Conservation (phyloP, 441 rosid species). For the Gossypium schwendimanii region DNA sequence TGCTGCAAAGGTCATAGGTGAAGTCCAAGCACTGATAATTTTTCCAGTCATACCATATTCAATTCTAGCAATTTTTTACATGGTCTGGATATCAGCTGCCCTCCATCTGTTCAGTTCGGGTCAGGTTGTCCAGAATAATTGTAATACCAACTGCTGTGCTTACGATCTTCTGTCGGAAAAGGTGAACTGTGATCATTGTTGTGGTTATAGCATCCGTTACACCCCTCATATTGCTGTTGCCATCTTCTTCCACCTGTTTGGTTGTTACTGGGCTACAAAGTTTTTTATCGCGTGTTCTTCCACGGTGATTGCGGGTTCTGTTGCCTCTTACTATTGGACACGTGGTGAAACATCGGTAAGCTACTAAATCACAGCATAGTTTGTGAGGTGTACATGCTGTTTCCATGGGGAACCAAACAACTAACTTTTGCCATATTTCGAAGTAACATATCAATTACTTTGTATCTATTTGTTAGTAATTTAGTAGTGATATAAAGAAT, state of each 20-base stretch:
- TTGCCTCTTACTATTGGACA: constrained; percentile 95
- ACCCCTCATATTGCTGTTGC: constrained; percentile 89
- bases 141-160: constrained; percentile 82
- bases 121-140: constrained; percentile 64
- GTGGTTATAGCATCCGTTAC: constrained; percentile 78
- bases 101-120: constrained; percentile 93
- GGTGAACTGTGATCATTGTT: constrained; percentile 85
- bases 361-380: neutral
- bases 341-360: constrained; percentile 81
- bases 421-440: neutral
- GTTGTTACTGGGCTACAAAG: constrained; percentile 95
- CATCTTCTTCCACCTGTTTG: constrained; percentile 85
- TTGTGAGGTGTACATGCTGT: neutral
- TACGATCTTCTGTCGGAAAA: constrained; percentile 68
- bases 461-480: neutral
- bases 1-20: constrained; percentile 95
- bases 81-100: constrained; percentile 92
- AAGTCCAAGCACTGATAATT: constrained; percentile 87
- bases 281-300: constrained; percentile 78
- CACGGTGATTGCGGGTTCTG: constrained; percentile 87
- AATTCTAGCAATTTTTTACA: constrained; percentile 77
- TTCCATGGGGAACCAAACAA: neutral
- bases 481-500: neutral
- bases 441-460: neutral
- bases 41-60: constrained; percentile 76